Base-by-base conservation (phyloP, 2,329 filamentous ascomycete species). In the Plectosphaerella plurivora region DNA sequence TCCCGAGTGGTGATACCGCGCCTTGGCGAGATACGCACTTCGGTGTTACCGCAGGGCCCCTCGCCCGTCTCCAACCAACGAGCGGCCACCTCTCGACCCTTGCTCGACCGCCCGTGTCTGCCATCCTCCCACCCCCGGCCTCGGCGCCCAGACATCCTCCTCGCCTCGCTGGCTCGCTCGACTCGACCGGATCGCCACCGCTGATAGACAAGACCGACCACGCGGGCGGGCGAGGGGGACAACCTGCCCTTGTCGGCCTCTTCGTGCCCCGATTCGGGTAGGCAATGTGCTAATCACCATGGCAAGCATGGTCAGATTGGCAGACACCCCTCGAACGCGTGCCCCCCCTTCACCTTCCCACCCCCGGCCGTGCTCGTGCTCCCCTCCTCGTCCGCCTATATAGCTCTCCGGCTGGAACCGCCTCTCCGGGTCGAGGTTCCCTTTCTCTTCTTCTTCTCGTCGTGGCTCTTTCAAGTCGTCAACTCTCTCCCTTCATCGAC, bases 1-100 rank as follows among this genome's bases (percentile, higher is more conserved):
- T 39, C 36, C 47, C 47, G 39, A 49, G 47, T 49, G 47, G 47
- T 49, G 47, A 44, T 50, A 50, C 37, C 48, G 39, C 48, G 48
- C 48, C 48, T 50, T 50, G 48, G 48, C 48, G 48, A 50, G 48
- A 50, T 50, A 50, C 39, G 37, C 48, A 44, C 22, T 39, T 50
- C 48, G 48, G 48, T 25, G 22, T 50, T 20, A 25, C 48, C 48
- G 48, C 41, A 44, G 10, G 39, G 12, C 37, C 20, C 39, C 25
- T 10, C 39, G 24, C 36, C 48, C 37, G 44, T 33, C 22, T 12
- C 25, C 24, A 22, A 35, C 47, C 47, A 49, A 49, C 47, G 35
- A 49, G 36, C 35, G 36, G 14, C 47, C 33, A 24, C 22, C 18
- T n/a, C 16, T 7, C 11, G 46, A 15, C 47, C n/a, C 28, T 33